These are phyloP conservation scores for Aureobasidium zeae DNA, from an alignment of 2,329 filamentous ascomycete genomes.

Conservation along the genomic window DNA sequence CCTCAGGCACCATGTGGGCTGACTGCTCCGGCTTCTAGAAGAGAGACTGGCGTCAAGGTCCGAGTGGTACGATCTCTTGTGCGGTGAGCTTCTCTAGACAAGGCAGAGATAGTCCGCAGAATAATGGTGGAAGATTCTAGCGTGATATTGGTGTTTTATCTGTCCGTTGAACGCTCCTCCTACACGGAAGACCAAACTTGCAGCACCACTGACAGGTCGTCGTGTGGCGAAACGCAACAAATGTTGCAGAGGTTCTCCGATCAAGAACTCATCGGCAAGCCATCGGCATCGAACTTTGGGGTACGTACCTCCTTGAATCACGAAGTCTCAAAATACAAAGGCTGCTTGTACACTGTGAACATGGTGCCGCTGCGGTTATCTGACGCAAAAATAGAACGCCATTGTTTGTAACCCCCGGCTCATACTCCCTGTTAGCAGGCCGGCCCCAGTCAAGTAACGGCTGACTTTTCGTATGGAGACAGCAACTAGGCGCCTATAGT, in stretches of 20 bases:
- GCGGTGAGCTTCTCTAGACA: neutral
- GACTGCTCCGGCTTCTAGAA: too few species aligned
- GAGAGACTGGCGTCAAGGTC: too few species aligned
- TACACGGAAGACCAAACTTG: neutral
- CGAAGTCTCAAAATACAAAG: too few species aligned
- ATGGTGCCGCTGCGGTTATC: neutral
- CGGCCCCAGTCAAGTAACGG: too few species aligned
- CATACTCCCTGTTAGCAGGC: too few species aligned
- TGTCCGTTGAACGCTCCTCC: neutral
- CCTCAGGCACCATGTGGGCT: neutral
- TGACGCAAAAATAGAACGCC: constrained; percentile 12
- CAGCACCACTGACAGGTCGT: neutral
- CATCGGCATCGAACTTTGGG: too few species aligned
- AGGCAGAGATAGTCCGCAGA: neutral
- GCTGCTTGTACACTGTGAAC: too few species aligned
- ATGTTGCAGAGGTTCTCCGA: neutral
- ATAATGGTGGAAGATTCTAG: constrained; percentile 12
- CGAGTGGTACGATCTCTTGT: neutral
- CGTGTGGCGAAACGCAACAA: neutral
- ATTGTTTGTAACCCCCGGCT: too few species aligned
- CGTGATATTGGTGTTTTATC: constrained; percentile 11
- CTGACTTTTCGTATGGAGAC: neutral
- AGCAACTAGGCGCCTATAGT: neutral
- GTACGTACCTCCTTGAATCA: too few species aligned
- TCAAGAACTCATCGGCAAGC: too few species aligned